Conservation (phyloP, 2,329 filamentous ascomycete species). For the Diaporthe citrichinensis region DNA sequence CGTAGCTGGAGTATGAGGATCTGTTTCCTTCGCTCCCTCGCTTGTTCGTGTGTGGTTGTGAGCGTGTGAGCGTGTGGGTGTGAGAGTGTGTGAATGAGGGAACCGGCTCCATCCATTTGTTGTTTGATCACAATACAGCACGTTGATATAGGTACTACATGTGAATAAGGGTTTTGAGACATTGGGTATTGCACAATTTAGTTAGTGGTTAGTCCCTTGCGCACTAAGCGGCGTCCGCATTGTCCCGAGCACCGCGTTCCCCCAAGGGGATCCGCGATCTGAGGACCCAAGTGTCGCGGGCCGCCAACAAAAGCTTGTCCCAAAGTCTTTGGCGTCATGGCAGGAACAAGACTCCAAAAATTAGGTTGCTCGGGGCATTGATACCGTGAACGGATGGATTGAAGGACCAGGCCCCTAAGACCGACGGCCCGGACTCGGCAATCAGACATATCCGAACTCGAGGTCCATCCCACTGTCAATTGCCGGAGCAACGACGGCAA, state of each 20-base stretch:
- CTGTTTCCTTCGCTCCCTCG: neutral
- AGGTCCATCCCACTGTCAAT: neutral
- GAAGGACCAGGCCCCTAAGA: neutral
- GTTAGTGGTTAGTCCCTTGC: neutral
- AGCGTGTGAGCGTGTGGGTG: neutral
- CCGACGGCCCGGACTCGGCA: slow-evolving; percentile 22
- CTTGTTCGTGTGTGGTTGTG: neutral
- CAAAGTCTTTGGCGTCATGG: slow-evolving; percentile 4
- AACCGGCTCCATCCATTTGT: neutral
- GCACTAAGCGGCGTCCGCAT: slow-evolving; percentile 1
- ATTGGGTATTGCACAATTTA: neutral
- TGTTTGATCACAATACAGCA: neutral
- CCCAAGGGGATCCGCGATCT: slow-evolving; percentile 3
- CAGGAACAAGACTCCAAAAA: neutral
- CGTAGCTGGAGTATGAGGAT: neutral
- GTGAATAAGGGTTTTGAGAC: neutral
- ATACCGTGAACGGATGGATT: neutral
- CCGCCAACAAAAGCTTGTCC: slow-evolving; percentile 14
- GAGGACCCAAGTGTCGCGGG: neutral
- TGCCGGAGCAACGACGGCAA: neutral
- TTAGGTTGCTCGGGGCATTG: neutral
- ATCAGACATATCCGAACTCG: slow-evolving; percentile 11
- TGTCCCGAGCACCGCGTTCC: slow-evolving; percentile 14
- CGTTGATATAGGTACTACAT: neutral
- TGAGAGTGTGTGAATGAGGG: no score